Conservation (phyloP, 148 eudicot species). For the Amaranthus cruentus region DNA sequence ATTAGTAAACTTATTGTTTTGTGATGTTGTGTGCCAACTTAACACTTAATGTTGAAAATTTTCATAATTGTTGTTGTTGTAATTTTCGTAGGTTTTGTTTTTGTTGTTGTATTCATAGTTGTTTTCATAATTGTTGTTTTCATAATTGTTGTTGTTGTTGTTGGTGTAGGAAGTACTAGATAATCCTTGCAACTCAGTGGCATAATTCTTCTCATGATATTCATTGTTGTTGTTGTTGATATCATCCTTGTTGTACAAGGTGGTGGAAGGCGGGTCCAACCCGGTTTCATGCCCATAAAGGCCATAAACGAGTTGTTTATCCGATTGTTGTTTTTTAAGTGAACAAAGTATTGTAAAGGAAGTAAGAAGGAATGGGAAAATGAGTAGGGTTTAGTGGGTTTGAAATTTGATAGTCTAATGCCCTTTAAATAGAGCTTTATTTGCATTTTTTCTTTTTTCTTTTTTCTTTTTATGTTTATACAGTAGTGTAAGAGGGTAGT, state of each 20-base stretch:
- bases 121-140: background rate
- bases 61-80: background rate
- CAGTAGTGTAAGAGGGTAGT: too few relatives aligned
- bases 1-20: too few relatives aligned
- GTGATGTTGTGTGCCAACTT: too few relatives aligned
- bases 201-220: slow-evolving; percentile 24
- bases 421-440: slow-evolving; percentile 35
- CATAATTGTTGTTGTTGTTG: slow-evolving; percentile 7
- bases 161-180: slow-evolving; percentile 15
- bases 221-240: background rate
- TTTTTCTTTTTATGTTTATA: background rate
- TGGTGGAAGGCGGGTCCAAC: slow-evolving; percentile 37
- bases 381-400: slow-evolving; percentile 18
- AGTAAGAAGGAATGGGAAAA: background rate
- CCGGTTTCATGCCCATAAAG: slow-evolving; percentile 61
- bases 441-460: slow-evolving; percentile 7
- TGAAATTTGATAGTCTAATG: slow-evolving; percentile 15
- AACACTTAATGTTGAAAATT: too few relatives aligned
- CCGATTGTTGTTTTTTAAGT: slow-evolving; percentile 17
- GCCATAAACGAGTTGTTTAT: slow-evolving; percentile 54
- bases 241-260: slow-evolving; percentile 19
- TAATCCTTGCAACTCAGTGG: slow-evolving; percentile 18
- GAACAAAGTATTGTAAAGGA: slow-evolving; percentile 1
- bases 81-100: background rate
- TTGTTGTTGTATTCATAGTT: too few relatives aligned